Base-by-base conservation (phyloP, 768 basidiomycete species). In the Naganishia vishniacii region DNA sequence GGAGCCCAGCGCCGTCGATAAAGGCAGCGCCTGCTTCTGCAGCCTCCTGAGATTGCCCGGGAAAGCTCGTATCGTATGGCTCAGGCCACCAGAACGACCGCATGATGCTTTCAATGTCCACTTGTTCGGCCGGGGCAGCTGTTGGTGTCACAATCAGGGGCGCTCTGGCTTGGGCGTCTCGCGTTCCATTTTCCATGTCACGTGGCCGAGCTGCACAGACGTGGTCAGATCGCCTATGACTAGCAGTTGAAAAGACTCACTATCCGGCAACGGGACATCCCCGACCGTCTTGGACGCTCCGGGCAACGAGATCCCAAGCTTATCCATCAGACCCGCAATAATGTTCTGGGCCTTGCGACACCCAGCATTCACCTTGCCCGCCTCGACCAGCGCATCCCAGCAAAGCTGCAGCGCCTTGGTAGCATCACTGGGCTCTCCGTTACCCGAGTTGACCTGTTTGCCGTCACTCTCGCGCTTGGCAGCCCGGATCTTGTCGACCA, bases 361-460 rank as follows among this genome's bases (percentile, higher is more conserved):
- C 1, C 69, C 69, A 7, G 67, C 46, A 56, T 70, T 70, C 20
- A 67, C 67, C 15, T 60, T 64, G 0, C 65, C 48, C 31, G 67
- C 67, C 51, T 70, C 69, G 34, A 61, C 40, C 37, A 70, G 41
- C n/a, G 58, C 67, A 44, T 70, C 69, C 51, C 67, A 51, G 45
- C 69, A 70, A 7, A 70, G 62, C 16, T 56, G 48, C 25, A 68
- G 62, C 28, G 47, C 45, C 31, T 62, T 47, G 9, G 45, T 62
- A 7, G 59, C 42, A 25, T 60, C 25, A 59, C 62, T 18, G 51
- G 47, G 18, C 16, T 62, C 66, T 15, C 34, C 34, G n/a, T n/a
- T n/a, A 37, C 34, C 34, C 15, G 65, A 37, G 32, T 64, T 49
- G n/a, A 49, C 51, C 25, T 23, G 20, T 25, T 23, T 37, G 4